These are phyloP conservation scores for Phytophthora brassicae DNA, from an alignment of 352 stramenopile species.

Conservation along the genomic window DNA sequence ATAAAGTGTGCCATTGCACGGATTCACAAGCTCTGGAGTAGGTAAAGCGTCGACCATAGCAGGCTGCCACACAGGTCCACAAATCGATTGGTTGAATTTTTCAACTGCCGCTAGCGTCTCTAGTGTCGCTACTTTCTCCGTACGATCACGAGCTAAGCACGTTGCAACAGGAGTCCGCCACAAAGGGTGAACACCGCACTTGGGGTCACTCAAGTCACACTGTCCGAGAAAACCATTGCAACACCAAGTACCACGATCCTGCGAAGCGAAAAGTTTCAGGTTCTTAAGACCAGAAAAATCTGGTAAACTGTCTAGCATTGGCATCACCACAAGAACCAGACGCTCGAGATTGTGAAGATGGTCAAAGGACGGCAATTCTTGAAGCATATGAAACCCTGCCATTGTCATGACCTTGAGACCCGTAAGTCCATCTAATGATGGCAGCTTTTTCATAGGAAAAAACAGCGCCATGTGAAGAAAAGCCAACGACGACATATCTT, in stretches of 20 bases:
- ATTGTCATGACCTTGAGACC: constrained; percentile 28
- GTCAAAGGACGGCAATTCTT: constrained; percentile 16
- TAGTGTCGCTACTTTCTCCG: not conserved
- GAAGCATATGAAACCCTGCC: not conserved
- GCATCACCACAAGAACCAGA: constrained; percentile 6
- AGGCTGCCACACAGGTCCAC: not conserved
- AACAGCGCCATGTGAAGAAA: constrained; percentile 26
- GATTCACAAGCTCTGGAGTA: constrained; percentile 6
- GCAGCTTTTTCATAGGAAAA: constrained; percentile 1
- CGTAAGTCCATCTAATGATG: constrained; percentile 21
- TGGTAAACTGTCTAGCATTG: constrained; percentile 2
- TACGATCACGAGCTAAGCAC: constrained; percentile 4
- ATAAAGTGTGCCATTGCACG: constrained; percentile 32
- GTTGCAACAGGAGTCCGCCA: constrained; percentile 19
- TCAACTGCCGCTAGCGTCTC: not conserved
- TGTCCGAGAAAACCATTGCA: constrained; percentile 33
- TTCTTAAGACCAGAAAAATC: not conserved
- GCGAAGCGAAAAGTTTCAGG: constrained; percentile 8
- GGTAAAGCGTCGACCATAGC: constrained; percentile 6
- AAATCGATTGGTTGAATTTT: not conserved
- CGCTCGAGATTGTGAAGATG: constrained; percentile 21
- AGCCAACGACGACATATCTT: constrained; percentile 30
- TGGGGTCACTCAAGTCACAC: constrained; percentile 14
- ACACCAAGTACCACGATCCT: constrained; percentile 15
- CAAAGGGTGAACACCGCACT: constrained; percentile 15